These are phyloP conservation scores for Plenodomus tracheiphilus DNA, from an alignment of 2,329 filamentous ascomycete genomes.

Conservation along the genomic window DNA sequence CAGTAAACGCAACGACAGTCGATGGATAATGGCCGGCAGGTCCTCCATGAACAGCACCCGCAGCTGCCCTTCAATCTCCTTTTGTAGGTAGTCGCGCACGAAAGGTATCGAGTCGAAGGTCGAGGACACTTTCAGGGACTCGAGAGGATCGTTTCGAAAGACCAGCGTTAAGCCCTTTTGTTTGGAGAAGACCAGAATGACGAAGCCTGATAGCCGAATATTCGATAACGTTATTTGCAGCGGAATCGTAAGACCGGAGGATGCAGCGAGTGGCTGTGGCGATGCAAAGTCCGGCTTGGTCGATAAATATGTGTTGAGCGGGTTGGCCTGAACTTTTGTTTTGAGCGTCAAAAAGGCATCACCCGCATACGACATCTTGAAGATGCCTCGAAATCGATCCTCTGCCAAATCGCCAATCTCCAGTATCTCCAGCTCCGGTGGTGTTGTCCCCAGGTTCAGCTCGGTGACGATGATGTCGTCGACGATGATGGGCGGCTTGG, in stretches of 20 bases:
- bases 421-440: constrained; percentile 92
- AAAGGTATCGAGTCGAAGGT: constrained; percentile 99
- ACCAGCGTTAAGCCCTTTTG: constrained; percentile 96
- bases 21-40: constrained; percentile 92
- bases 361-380: constrained; percentile 98
- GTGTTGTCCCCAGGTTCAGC: constrained; percentile 91
- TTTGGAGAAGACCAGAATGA: constrained; percentile 95
- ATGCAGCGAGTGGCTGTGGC: constrained; percentile 86
- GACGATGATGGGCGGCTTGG: constrained; percentile 97
- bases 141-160: constrained; percentile 95
- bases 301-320: constrained; percentile 90
- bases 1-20: constrained; percentile 84
- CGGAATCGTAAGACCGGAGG: constrained; percentile 93
- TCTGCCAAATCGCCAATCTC: constrained; percentile 98
- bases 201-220: constrained; percentile 93
- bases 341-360: constrained; percentile 95
- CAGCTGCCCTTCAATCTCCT: constrained; percentile 91
- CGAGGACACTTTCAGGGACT: constrained; percentile 96
- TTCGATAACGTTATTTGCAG: constrained; percentile 95
- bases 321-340: constrained; percentile 96
- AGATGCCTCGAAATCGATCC: constrained; percentile 95
- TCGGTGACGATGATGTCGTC: constrained; percentile 99
- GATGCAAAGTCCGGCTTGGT: constrained; percentile 92
- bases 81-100: constrained; percentile 93
- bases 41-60: constrained; percentile 97